Percentiles rank a stretch among this genome's conserved stretches.
Evolutionary conservation across 306 rosid genomes (phyloP).

Genomic region (Purshia tridentata): DNA sequence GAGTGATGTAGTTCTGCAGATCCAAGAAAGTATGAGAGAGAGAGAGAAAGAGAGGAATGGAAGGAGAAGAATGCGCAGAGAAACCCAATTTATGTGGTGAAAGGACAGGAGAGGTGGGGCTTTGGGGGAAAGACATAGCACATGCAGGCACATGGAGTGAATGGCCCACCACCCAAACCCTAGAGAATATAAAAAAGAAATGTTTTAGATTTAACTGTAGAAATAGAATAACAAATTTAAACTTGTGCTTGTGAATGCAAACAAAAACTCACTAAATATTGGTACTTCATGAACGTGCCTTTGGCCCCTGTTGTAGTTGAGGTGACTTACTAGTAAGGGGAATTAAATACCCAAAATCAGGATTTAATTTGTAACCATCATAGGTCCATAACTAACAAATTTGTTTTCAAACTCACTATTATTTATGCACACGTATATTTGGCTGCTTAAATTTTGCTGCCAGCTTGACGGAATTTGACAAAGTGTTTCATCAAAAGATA

Average conservation of each 20-base stretch:
- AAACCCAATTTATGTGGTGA: slow-evolving; percentile 64
- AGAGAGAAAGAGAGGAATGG: slow-evolving; percentile 29
- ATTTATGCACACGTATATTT: no score
- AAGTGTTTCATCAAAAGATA: no score
- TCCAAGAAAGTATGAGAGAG: slow-evolving; percentile 36
- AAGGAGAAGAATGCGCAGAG: slow-evolving; percentile 44
- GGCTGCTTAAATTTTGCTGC: no score
- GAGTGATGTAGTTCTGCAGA: slow-evolving; percentile 40
- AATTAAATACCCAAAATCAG: no score
- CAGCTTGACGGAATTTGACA: background rate
- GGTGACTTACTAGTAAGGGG: no score
- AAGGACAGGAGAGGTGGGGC: slow-evolving; percentile 63
- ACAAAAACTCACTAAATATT: slow-evolving; percentile 46
- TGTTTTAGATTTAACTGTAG: background rate
- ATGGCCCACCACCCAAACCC: slow-evolving; percentile 77
- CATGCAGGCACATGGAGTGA: slow-evolving; percentile 92
- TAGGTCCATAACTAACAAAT: no score
- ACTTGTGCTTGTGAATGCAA: slow-evolving; percentile 49
- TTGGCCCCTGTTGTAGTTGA: no score
- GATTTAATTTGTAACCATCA: no score
- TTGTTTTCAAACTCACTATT: no score
- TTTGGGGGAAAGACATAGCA: slow-evolving; percentile 76
- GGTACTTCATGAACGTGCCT: slow-evolving; percentile 26
- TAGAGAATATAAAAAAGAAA: slow-evolving; percentile 39
- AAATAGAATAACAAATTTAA: slow-evolving; percentile 42